Conservation (phyloP, 2,329 filamentous ascomycete species). For the Nectriaceae sp. region DNA sequence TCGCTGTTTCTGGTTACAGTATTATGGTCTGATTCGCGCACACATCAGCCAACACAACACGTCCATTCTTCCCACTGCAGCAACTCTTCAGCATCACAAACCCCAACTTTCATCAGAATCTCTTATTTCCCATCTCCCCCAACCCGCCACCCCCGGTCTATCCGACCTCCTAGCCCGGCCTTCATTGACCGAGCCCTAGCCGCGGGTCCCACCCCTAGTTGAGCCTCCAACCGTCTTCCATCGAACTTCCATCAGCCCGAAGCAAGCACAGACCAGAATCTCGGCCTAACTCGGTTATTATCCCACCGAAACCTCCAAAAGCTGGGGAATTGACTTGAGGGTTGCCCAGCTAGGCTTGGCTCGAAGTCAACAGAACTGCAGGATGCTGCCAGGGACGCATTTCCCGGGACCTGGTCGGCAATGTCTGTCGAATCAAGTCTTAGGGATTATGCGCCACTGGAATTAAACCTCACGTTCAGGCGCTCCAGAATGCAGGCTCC, state of each 20-base stretch:
- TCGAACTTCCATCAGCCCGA: conserved; percentile 27
- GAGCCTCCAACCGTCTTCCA: not conserved
- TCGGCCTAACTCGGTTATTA: conserved; percentile 30
- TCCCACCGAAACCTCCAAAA: conserved; percentile 4
- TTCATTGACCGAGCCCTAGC: not conserved
- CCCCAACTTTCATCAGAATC: too few relatives aligned
- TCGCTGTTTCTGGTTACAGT: too few relatives aligned
- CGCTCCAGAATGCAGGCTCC: too few relatives aligned
- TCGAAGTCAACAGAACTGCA: too few relatives aligned
- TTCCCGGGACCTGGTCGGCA: conserved; percentile 24
- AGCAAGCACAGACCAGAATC: conserved; percentile 26
- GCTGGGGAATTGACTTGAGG: not conserved
- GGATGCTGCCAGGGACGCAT: not conserved
- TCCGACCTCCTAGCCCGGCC: not conserved
- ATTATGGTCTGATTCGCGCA: too few relatives aligned
- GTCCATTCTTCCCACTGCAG: too few relatives aligned
- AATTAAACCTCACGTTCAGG: too few relatives aligned
- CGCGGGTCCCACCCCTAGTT: not conserved
- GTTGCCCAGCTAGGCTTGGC: not conserved
- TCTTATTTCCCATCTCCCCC: conserved; percentile 8
- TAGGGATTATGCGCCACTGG: not conserved
- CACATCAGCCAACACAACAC: too few relatives aligned
- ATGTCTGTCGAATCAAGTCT: conserved; percentile 18
- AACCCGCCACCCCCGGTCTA: conserved; percentile 1
- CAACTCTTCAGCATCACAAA: too few relatives aligned